Conservation (phyloP, 139 green algal genomes). For the Microglena sp. region DNA sequence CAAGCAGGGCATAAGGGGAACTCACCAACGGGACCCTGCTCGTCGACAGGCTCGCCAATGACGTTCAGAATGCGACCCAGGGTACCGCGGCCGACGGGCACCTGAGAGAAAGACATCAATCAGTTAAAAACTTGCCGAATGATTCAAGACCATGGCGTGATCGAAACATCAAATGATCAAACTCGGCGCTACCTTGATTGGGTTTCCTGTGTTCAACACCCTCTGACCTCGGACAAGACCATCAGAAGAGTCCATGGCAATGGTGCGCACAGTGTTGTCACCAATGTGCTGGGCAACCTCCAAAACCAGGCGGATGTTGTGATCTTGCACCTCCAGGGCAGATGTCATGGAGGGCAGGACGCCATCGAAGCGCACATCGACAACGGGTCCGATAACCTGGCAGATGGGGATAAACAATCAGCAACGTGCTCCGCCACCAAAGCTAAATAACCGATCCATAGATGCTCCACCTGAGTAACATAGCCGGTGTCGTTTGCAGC, state of each 20-base stretch:
- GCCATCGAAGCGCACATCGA: constrained; percentile 95
- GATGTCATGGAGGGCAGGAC: constrained; percentile 87
- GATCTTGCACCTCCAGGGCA: constrained; percentile 79
- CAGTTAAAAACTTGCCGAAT: no score
- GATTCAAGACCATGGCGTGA: background rate
- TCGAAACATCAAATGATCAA: constrained; percentile 1
- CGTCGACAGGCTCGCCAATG: constrained; percentile 98
- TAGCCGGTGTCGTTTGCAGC: no score
- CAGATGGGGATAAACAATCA: background rate
- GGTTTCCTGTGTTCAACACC: constrained; percentile 82
- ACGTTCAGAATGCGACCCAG: constrained; percentile 99
- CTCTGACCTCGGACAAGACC: constrained; percentile 85
- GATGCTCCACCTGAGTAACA: background rate
- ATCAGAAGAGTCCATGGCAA: constrained; percentile 98
- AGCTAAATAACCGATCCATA: background rate
- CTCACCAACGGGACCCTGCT: constrained; percentile 87
- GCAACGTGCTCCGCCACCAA: background rate
- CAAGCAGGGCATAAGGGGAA: background rate
- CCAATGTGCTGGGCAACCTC: constrained; percentile 97
- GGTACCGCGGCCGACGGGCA: constrained; percentile 91
- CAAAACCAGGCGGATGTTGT: constrained; percentile 86
- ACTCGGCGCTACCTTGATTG: constrained; percentile 73
- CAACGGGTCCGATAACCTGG: constrained; percentile 94
- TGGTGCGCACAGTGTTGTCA: constrained; percentile 93
- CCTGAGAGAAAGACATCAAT: constrained; percentile 37